These are phyloP conservation scores for Vitis vinifera DNA, from an alignment of 164 flowering plant genomes.

Conservation along the genomic window DNA sequence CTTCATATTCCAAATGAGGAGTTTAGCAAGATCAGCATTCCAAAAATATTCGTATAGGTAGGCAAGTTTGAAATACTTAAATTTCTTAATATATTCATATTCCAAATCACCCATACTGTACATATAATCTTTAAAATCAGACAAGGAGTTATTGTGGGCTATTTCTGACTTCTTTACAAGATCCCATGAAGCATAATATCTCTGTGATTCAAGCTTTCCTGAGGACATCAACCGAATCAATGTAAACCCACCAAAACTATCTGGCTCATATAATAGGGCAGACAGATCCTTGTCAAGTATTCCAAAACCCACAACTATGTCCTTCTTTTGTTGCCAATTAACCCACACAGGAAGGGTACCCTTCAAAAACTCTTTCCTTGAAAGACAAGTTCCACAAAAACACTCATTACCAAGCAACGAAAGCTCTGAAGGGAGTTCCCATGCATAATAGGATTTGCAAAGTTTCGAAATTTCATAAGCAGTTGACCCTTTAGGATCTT, in stretches of 20 bases:
- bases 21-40: constrained; percentile 32
- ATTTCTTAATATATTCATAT: constrained; percentile 40
- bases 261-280: constrained; percentile 14
- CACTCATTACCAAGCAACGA: constrained; percentile 43
- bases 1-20: constrained; percentile 26
- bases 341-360: constrained; percentile 53
- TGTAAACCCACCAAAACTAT: constrained; percentile 57
- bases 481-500: constrained; percentile 20
- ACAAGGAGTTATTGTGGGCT: constrained; percentile 16
- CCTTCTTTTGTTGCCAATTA: constrained; percentile 62
- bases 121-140: constrained; percentile 25
- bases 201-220: constrained; percentile 73
- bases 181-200: constrained; percentile 58
- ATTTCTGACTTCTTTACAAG: constrained; percentile 13
- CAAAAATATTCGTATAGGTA: constrained; percentile 41
- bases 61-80: constrained; percentile 38
- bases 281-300: constrained; percentile 40
- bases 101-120: constrained; percentile 28
- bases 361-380: constrained; percentile 45
- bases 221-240: constrained; percentile 64
- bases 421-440: constrained; percentile 74
- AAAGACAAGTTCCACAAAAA: constrained; percentile 60
- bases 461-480: constrained; percentile 32
- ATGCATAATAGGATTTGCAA: constrained; percentile 48
- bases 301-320: constrained; percentile 63